These are phyloP conservation scores for Fusarium austroafricanum DNA, from an alignment of 2,329 filamentous ascomycete genomes.

Conservation along the genomic window DNA sequence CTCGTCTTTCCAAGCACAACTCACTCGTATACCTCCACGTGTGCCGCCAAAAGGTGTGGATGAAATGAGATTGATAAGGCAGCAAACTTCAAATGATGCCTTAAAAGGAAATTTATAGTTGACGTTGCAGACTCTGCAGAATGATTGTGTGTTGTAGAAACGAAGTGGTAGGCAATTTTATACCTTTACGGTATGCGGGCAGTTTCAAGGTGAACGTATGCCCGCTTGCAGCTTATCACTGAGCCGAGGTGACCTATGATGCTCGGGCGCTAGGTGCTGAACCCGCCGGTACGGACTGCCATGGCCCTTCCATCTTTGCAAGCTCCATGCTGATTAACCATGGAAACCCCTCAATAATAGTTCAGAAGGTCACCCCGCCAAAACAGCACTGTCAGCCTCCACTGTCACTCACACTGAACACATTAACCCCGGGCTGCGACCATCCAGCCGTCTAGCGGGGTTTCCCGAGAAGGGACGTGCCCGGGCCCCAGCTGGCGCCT, in stretches of 20 bases:
- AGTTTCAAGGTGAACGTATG: constrained; percentile 14
- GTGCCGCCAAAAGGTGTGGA: constrained; percentile 17
- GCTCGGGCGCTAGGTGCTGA: constrained; percentile 19
- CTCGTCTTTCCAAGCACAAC: constrained; percentile 16
- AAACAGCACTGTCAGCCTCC: constrained; percentile 3
- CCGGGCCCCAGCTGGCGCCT: constrained; percentile 23
- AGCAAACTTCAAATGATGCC: background rate
- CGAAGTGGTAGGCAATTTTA: constrained; percentile 21
- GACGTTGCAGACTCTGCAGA: constrained; percentile 1
- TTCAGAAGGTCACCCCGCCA: constrained; percentile 26
- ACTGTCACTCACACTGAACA: background rate
- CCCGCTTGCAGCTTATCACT: constrained; percentile 19
- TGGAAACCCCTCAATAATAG: constrained; percentile 27
- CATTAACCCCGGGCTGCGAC: background rate
- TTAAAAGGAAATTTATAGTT: background rate
- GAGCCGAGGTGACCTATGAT: constrained; percentile 38
- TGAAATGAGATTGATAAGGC: constrained; percentile 1
- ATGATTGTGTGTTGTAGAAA: constrained; percentile 9
- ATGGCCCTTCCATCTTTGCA: background rate
- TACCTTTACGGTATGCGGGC: constrained; percentile 10
- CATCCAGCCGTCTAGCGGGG: constrained; percentile 17
- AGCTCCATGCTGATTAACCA: background rate
- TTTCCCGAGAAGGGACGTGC: constrained; percentile 23
- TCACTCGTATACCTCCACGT: constrained; percentile 31
- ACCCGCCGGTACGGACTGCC: background rate